Evolutionary conservation across 2,329 filamentous ascomycete species (phyloP).

Genomic region (Dactylonectria macrodidyma): DNA sequence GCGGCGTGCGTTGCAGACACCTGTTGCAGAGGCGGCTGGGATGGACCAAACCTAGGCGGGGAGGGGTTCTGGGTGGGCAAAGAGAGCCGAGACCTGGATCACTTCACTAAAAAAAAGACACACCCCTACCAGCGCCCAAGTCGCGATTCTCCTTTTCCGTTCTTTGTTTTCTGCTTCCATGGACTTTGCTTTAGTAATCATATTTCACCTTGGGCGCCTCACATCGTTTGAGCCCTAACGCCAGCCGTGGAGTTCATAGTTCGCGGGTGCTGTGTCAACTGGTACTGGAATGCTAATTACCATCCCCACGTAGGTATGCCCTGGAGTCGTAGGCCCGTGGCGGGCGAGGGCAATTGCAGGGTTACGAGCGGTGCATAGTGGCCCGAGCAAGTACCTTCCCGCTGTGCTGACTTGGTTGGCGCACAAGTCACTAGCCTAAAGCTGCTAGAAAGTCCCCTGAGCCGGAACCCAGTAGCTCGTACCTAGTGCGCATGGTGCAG

Average conservation of each 20-base stretch:
- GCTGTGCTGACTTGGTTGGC: background rate
- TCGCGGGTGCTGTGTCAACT: background rate
- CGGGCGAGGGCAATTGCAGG: slow-evolving; percentile 18
- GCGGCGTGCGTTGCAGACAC: slow-evolving; percentile 27
- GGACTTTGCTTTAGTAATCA: background rate
- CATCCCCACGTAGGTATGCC: slow-evolving; percentile 18
- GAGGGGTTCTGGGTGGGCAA: slow-evolving; percentile 2
- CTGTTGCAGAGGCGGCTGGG: slow-evolving; percentile 12
- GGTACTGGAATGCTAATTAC: slow-evolving; percentile 23
- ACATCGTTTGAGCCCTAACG: slow-evolving; percentile 3
- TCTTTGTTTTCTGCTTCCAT: background rate
- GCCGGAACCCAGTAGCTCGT: slow-evolving; percentile 1
- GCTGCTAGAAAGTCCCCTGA: background rate
- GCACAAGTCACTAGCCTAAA: background rate
- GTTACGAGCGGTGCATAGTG: slow-evolving; percentile 26
- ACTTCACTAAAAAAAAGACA: slow-evolving; percentile 34
- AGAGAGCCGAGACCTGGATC: slow-evolving; percentile 21
- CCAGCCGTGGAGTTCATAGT: slow-evolving; percentile 6
- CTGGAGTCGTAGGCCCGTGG: slow-evolving; percentile 18
- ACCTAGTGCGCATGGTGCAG: slow-evolving; percentile 13
- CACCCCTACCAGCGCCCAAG: slow-evolving; percentile 16
- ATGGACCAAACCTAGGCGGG: slow-evolving; percentile 11
- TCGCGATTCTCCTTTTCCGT: slow-evolving; percentile 16
- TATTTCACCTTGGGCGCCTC: background rate
- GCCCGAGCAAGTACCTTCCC: slow-evolving; percentile 16